Evolutionary conservation across 2,329 filamentous ascomycete genomes (phyloP), one percentile per base, ranked within the genome.

Genomic region (Ophiostoma australiae): DNA sequence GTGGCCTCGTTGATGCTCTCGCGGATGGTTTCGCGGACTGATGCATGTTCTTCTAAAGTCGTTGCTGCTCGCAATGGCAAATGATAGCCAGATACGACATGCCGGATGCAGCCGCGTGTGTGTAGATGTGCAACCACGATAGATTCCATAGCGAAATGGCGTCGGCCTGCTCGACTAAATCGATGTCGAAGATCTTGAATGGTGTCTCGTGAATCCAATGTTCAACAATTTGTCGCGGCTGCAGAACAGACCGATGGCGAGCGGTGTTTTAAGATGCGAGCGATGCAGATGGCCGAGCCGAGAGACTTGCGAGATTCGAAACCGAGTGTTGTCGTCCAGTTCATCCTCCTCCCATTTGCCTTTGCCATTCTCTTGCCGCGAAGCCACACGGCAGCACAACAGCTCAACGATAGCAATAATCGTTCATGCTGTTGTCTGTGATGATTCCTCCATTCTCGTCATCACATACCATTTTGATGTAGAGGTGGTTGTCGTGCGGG

Each of bases 401-500:
- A 66, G 35, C 63, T 13, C 20, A 63, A 63, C 58, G 6, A 33
- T 58, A 11, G 23, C 39, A 41, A 41, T 41, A 11, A 52, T 13
- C 27, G 3, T 31, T n/a, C 58, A 23, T 39, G 35, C 20, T 23
- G 20, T 13, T 66, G 63, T 15, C 63, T 37, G 31, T 66, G 63
- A 23, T 66, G 33, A 66, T 39, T 66, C 63, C 35, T 66, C 35
- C 20, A 66, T 39, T 27, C 37, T 48, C 66, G 3, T 33, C 66
- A 67, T 67, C 37, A 73, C 73, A 27, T 74, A 74, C 72, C 73
- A 74, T 74, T 73, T 72, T 73, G 52, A 52, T 63, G 69, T 55
- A 68, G 37, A 61, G 52, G 37, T 72, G 69, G 66, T 70, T 71
- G 72, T 73, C 72, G 73, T 66, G 70, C 66, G 70, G 70, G 65